Base-by-base conservation (phyloP, 139 green algal genomes). In the Chlorokybus atmophyticus region DNA sequence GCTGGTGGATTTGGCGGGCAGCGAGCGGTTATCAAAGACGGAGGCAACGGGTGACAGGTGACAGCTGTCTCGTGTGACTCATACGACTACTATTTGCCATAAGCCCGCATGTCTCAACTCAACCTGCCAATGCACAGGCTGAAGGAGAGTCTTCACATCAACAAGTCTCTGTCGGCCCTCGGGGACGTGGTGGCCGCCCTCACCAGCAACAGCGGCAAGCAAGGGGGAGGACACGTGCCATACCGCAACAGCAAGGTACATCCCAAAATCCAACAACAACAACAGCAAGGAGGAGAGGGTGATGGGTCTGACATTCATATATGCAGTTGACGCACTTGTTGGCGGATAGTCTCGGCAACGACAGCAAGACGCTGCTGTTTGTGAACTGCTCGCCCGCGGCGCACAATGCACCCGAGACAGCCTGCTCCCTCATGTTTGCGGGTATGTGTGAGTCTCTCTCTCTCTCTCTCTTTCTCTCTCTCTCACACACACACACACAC, bases 1-100 rank as follows among this genome's bases (percentile, higher is more conserved):
- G 67, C 66, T 98, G 56, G 90, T 95, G 52, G 90, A 97, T 71
- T 68, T 97, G 41, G 90, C 90, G 4, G 90, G 90, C 44, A 88
- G 73, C 50, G 90, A 97, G 78, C 63, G 89, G 10, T 82, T 76
- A 7, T 41, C 24, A n/a, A 71, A 62, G 44, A 55, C 40, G 19
- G 56, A 68, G 1, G 62, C 65, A 8, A 48, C 24, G 8, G 70
- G 70, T n/a, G 70, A 72, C 31, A n/a, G n/a, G n/a, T n/a, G n/a
- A n/a, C n/a, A n/a, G n/a, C n/a, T n/a, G n/a, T n/a, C n/a, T n/a
- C n/a, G n/a, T n/a, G n/a, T n/a, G n/a, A n/a, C n/a, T n/a, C n/a
- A n/a, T n/a, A n/a, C n/a, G n/a, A n/a, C n/a, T n/a, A n/a, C n/a
- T n/a, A n/a, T n/a, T n/a, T n/a, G n/a, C n/a, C n/a, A n/a, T n/a